These are phyloP conservation scores for Ogataea trehalophila DNA, from an alignment of 805 yeast genomes.

Conservation along the genomic window DNA sequence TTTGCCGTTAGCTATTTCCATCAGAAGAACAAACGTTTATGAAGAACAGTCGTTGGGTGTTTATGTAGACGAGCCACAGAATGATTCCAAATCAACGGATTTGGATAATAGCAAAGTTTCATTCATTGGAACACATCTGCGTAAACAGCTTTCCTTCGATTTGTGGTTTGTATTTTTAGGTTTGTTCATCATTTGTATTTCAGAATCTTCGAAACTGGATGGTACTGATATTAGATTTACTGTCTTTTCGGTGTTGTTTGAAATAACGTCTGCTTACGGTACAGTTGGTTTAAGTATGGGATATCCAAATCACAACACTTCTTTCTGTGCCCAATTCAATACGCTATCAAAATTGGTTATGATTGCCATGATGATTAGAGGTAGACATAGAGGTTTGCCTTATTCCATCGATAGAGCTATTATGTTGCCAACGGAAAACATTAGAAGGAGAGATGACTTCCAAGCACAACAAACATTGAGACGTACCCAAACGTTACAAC, in stretches of 20 bases:
- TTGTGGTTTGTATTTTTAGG: slow-evolving; percentile 91
- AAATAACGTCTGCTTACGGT: slow-evolving; percentile 92
- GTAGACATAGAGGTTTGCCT: slow-evolving; percentile 95
- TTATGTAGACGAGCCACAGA: slow-evolving; percentile 38
- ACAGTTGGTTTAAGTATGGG: slow-evolving; percentile 93
- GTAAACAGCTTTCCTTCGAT: slow-evolving; percentile 90
- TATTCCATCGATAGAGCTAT: slow-evolving; percentile 92
- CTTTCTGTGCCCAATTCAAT: slow-evolving; percentile 70
- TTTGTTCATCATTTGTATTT: slow-evolving; percentile 77
- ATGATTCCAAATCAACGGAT: slow-evolving; percentile 30
- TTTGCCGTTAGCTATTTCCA: slow-evolving; percentile 91
- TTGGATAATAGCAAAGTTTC: slow-evolving; percentile 44
- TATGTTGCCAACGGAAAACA: slow-evolving; percentile 68
- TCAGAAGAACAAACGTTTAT: slow-evolving; percentile 94
- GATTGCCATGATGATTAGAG: slow-evolving; percentile 87
- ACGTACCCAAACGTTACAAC: slow-evolving; percentile 23
- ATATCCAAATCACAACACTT: slow-evolving; percentile 59
- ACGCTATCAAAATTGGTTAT: slow-evolving; percentile 76
- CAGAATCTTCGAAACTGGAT: slow-evolving; percentile 64
- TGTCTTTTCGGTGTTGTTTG: slow-evolving; percentile 74
- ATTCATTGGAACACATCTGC: slow-evolving; percentile 80
- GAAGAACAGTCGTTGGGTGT: slow-evolving; percentile 97
- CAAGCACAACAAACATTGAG: slow-evolving; percentile 45
- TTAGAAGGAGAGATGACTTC: slow-evolving; percentile 55
- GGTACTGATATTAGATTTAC: slow-evolving; percentile 46